These are phyloP conservation scores for Orbilia oligospora DNA, from an alignment of 2,329 filamentous ascomycete genomes.

Conservation along the genomic window DNA sequence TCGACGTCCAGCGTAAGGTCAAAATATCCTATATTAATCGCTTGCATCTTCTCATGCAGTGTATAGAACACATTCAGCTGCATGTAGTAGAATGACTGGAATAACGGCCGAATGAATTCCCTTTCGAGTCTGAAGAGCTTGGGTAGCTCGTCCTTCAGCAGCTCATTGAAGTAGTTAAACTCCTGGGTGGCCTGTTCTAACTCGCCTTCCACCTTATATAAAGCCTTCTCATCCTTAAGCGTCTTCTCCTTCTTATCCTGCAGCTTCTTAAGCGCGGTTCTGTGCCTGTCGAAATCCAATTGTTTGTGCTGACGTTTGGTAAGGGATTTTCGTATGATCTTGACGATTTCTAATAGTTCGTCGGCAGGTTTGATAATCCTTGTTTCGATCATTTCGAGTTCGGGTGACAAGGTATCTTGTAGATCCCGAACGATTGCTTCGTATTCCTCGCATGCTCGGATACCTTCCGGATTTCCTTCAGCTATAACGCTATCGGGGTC, in stretches of 20 bases:
- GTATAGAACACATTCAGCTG: constrained; percentile 99
- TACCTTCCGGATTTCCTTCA: constrained; percentile 92
- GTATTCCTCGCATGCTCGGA: constrained; percentile 96
- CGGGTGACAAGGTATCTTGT: constrained; percentile 87
- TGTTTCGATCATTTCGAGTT: constrained; percentile 97
- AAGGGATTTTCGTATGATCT: constrained; percentile 89
- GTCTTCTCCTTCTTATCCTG: constrained; percentile 98
- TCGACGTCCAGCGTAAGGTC: constrained; percentile 91
- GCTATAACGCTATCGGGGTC: constrained; percentile 86
- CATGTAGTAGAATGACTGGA: constrained; percentile 99
- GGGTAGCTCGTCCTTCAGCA: constrained; percentile 95
- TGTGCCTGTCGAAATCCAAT: constrained; percentile 93
- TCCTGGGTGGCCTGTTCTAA: constrained; percentile 93
- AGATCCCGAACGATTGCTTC: constrained; percentile 90
- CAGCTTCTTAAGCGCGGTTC: constrained; percentile 86
- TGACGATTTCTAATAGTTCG: constrained; percentile 94
- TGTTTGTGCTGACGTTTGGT: constrained; percentile 97
- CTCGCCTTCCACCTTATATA: constrained; percentile 95
- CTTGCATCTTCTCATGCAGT: constrained; percentile 97
- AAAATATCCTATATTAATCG: constrained; percentile 97
- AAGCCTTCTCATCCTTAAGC: constrained; percentile 95
- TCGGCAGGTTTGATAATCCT: constrained; percentile 92
- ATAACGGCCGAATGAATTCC: constrained; percentile 95
- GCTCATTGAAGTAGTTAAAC: constrained; percentile 97
- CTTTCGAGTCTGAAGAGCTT: constrained; percentile 90